phyloP scores from a whole-genome alignment of 2,329 filamentous ascomycete genomes.

The Fusarium sterilihyphosum region DNA sequence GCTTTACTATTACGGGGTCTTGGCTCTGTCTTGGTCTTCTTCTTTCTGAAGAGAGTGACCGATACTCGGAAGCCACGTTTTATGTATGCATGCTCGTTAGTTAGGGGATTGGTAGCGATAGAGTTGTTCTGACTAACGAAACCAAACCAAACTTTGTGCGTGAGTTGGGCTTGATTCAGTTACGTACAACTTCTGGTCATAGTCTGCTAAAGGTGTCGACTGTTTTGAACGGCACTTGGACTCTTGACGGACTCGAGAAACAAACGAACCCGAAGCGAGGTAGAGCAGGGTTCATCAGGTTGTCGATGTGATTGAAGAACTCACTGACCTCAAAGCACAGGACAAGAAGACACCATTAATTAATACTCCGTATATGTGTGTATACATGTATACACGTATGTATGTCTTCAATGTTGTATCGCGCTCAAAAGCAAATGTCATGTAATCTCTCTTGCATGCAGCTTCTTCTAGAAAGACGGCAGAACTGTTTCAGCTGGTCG shows the following conservation, averaged over 20 bases:
- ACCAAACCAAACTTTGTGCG: neutral
- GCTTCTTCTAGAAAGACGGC: slow-evolving; percentile 47
- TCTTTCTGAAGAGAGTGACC: neutral
- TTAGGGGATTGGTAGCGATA: slow-evolving; percentile 14
- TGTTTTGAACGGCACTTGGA: neutral
- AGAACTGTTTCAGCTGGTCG: slow-evolving; percentile 38
- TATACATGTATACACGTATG: neutral
- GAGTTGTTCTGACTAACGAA: slow-evolving; percentile 22
- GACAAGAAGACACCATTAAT: neutral
- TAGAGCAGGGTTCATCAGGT: slow-evolving; percentile 1
- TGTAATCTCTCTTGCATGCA: slow-evolving; percentile 31
- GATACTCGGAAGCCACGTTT: slow-evolving; percentile 5
- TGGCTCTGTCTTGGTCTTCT: neutral
- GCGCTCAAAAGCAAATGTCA: neutral
- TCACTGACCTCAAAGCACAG: slow-evolving; percentile 21
- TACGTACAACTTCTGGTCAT: neutral
- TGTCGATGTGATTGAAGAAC: slow-evolving; percentile 8
- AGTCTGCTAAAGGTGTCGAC: neutral
- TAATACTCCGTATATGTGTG: neutral
- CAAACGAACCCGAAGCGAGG: neutral
- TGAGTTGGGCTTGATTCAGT: slow-evolving; percentile 12
- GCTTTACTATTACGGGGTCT: slow-evolving; percentile 17
- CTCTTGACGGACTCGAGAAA: slow-evolving; percentile 1
- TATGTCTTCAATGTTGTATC: slow-evolving; percentile 1
- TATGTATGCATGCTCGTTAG: neutral